Evolutionary conservation across 495 filamentous ascomycete species (phyloP).

Genomic region (Hypoxylon trugodes): DNA sequence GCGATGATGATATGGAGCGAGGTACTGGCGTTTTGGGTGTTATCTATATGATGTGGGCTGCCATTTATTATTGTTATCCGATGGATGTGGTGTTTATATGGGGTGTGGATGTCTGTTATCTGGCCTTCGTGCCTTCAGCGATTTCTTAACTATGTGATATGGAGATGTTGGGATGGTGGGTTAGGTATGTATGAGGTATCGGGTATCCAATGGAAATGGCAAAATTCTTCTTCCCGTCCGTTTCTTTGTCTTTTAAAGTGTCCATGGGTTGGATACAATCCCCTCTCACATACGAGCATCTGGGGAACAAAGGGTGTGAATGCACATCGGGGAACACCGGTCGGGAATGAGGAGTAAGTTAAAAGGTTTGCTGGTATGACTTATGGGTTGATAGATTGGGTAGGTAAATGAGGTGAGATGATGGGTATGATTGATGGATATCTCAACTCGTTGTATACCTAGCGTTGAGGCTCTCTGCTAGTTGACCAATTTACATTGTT

Average conservation of each 20-base stretch:
- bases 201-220: too few relatives aligned
- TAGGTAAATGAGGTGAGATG: neutral
- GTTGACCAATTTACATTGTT: neutral
- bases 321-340: too few relatives aligned
- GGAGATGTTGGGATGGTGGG: too few relatives aligned
- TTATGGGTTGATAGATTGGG: neutral
- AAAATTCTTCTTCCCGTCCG: too few relatives aligned
- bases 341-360: too few relatives aligned
- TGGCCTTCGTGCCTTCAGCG: constrained; percentile 8
- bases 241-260: too few relatives aligned
- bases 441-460: neutral
- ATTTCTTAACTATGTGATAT: neutral
- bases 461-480: neutral
- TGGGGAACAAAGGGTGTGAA: too few relatives aligned
- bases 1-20: neutral
- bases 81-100: neutral
- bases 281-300: too few relatives aligned
- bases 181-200: too few relatives aligned
- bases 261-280: too few relatives aligned
- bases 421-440: neutral
- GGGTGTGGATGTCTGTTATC: constrained; percentile 5
- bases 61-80: neutral
- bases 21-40: constrained; percentile 2
- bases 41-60: neutral
- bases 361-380: too few relatives aligned